Percentiles rank a stretch among this genome's conserved stretches.
Evolutionary conservation across 1,284 basidiomycete species (phyloP).

Genomic region (Pyrrhoderma noxium): DNA sequence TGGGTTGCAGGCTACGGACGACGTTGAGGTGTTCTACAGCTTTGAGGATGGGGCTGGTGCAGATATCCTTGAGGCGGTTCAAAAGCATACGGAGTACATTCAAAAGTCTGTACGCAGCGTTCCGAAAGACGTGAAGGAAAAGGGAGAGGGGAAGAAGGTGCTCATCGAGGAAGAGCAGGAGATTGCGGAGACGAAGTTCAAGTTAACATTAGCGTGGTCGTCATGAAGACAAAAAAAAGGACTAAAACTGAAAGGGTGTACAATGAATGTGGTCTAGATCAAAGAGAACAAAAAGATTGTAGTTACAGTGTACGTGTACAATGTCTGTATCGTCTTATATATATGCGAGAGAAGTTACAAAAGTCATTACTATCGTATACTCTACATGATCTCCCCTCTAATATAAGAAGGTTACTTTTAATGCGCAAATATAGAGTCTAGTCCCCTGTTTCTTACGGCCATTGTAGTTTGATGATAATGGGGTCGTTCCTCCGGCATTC

Average conservation of each 20-base stretch:
- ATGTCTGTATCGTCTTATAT: constrained; percentile 5
- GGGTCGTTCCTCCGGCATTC: constrained; percentile 37
- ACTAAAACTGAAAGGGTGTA: constrained; percentile 19
- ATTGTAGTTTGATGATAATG: constrained; percentile 38
- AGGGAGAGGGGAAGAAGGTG: constrained; percentile 40
- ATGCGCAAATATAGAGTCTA: constrained; percentile 40
- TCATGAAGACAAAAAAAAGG: constrained; percentile 10
- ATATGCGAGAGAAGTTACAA: no score
- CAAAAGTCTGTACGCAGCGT: constrained; percentile 69
- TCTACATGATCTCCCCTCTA: constrained; percentile 2
- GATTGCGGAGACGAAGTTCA: constrained; percentile 76
- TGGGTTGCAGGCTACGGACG: constrained; percentile 90
- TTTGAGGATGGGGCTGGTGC: constrained; percentile 67
- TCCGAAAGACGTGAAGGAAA: constrained; percentile 54
- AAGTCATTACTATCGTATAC: neutral
- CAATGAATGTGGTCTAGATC: neutral
- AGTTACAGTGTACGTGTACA: no score
- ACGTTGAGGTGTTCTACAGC: constrained; percentile 84
- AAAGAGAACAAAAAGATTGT: neutral
- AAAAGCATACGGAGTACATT: constrained; percentile 67
- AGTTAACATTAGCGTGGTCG: constrained; percentile 53
- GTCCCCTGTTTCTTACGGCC: constrained; percentile 33
- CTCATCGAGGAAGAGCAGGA: constrained; percentile 86
- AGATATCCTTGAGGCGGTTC: constrained; percentile 68
- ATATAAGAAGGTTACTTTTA: constrained; percentile 23